Percentiles rank a stretch among this genome's conserved stretches.
Conservation (phyloP, 805 yeast genomes). For the Debaryomyces prosopidis region DNA sequence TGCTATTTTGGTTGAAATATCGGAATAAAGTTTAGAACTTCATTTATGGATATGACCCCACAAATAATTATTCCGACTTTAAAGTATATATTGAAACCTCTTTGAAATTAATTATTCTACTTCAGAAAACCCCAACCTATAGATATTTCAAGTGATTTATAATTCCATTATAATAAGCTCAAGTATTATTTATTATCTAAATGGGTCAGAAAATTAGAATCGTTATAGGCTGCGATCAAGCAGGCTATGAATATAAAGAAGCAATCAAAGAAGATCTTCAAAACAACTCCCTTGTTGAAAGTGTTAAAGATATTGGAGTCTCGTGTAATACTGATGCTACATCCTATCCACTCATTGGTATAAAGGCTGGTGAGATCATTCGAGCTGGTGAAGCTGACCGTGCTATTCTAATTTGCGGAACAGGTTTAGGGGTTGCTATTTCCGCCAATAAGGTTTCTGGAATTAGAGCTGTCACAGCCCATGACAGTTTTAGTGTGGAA, state of each 20-base stretch:
- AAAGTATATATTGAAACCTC: too few relatives aligned
- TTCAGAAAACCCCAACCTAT: too few relatives aligned
- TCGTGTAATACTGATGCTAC: slow-evolving; percentile 26
- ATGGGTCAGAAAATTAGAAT: slow-evolving; percentile 18
- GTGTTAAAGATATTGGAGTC: slow-evolving; percentile 44
- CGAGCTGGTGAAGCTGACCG: slow-evolving; percentile 43
- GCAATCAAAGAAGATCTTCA: slow-evolving; percentile 35
- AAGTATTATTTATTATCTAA: too few relatives aligned
- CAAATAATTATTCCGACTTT: too few relatives aligned
- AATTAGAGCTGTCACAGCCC: slow-evolving; percentile 50
- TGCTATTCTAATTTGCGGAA: slow-evolving; percentile 48
- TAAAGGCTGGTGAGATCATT: slow-evolving; percentile 43
- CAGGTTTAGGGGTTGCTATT: slow-evolving; percentile 51
- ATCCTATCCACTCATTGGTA: slow-evolving; percentile 46
- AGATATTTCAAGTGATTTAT: too few relatives aligned
- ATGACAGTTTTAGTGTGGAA: slow-evolving; percentile 48
- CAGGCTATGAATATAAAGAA: slow-evolving; percentile 46
- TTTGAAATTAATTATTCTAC: too few relatives aligned
- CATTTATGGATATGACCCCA: not conserved
- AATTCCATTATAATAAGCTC: too few relatives aligned
- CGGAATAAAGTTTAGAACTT: not conserved
- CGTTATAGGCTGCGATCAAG: slow-evolving; percentile 45
- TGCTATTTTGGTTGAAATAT: not conserved
- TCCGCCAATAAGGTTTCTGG: slow-evolving; percentile 49
- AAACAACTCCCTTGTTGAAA: slow-evolving; percentile 23